Evolutionary conservation across 106 monocot species (phyloP).

Genomic region (Dendrobium huoshanense): DNA sequence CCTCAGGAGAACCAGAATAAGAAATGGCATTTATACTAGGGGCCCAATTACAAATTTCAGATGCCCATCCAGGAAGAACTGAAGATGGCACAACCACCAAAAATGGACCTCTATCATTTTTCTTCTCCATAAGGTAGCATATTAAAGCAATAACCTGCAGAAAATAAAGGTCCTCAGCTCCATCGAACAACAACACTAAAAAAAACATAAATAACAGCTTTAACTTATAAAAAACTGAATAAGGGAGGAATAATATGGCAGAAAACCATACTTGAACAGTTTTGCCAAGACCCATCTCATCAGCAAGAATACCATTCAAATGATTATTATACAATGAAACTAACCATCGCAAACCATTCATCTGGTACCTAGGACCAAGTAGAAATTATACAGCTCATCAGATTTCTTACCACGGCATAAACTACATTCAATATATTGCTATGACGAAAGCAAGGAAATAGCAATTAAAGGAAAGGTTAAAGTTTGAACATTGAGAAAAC

Average conservation of each 20-base stretch:
- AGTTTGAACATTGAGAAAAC: neutral
- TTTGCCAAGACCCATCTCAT: constrained; percentile 99
- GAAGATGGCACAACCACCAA: constrained; percentile 97
- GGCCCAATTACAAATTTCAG: constrained; percentile 91
- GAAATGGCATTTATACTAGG: constrained; percentile 80
- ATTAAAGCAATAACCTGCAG: constrained; percentile 90
- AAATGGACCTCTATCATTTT: constrained; percentile 98
- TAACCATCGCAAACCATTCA: constrained; percentile 97
- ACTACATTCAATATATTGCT: neutral
- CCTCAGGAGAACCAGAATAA: constrained; percentile 93
- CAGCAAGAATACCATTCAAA: constrained; percentile 97
- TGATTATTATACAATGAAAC: constrained; percentile 98
- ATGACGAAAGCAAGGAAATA: neutral
- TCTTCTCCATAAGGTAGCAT: constrained; percentile 94
- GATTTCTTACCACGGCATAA: neutral
- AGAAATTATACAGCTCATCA: neutral
- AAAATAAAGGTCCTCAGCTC: neutral
- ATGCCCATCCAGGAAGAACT: constrained; percentile 92
- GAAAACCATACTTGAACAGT: constrained; percentile 75
- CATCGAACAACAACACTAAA: neutral
- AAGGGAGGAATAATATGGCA: neutral
- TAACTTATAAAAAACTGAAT: neutral
- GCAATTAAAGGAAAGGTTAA: neutral
- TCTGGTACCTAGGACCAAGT: constrained; percentile 67
- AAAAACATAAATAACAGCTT: constrained; percentile 4